A percentile compares a stretch with the other conserved stretches of the same genome.
Evolutionary conservation across 225 moss, liverwort and hornwort species (phyloP).

Genomic region (Thuidium tamariscinum): DNA sequence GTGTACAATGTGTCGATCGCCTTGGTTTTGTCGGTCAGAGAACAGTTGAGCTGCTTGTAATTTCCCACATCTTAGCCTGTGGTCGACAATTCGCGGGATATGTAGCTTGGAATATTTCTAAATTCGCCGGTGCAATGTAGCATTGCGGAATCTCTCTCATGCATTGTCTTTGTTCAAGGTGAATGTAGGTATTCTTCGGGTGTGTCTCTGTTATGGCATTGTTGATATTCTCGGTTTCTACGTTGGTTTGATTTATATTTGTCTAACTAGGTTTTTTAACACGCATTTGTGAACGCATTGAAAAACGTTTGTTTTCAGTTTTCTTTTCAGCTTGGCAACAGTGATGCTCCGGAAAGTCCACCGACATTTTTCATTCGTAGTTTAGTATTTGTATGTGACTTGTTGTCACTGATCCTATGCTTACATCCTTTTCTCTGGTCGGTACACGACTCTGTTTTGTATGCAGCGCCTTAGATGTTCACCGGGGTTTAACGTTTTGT

Average conservation of each 20-base stretch:
- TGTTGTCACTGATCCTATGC: not conserved
- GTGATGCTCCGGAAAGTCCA: not conserved
- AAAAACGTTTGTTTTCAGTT: not conserved
- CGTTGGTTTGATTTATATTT: not conserved
- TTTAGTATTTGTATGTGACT: not conserved
- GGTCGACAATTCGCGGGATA: not conserved
- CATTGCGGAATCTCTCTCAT: not conserved
- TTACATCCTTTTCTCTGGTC: not conserved
- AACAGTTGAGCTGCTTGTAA: not conserved
- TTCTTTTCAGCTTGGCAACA: not conserved
- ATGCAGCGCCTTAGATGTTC: not conserved
- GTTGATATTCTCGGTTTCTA: not conserved
- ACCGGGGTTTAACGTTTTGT: not conserved
- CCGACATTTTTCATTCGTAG: not conserved
- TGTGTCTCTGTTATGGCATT: not conserved
- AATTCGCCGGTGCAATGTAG: not conserved
- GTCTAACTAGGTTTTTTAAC: not conserved
- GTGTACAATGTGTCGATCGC: not conserved
- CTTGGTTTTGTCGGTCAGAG: not conserved
- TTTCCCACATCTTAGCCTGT: not conserved
- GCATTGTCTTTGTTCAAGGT: not conserved
- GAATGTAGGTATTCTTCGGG: not conserved
- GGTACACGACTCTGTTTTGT: not conserved
- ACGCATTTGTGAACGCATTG: not conserved
- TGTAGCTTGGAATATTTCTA: not conserved